These are phyloP conservation scores for Cytospora mali DNA, from an alignment of 2,329 filamentous ascomycete genomes.

Conservation along the genomic window DNA sequence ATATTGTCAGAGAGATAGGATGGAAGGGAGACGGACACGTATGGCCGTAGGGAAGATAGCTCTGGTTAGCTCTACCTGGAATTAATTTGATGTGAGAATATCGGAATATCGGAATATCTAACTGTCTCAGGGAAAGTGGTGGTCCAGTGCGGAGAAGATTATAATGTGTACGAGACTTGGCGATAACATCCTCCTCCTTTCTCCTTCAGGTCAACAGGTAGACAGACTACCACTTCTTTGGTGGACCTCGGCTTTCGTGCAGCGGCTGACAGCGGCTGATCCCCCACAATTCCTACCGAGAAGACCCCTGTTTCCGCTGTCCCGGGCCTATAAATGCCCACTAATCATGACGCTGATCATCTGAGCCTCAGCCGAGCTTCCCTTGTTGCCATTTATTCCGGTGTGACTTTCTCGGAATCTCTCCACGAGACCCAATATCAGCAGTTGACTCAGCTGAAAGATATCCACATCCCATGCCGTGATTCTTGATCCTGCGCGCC, in stretches of 20 bases:
- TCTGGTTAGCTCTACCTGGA: not conserved
- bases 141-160: too few relatives aligned
- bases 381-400: not conserved
- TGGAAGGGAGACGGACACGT: not conserved
- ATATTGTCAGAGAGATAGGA: not conserved
- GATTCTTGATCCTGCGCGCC: slow-evolving; percentile 19
- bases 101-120: not conserved
- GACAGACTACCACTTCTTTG: too few relatives aligned
- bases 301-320: slow-evolving; percentile 17
- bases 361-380: slow-evolving; percentile 21
- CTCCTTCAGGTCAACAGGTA: not conserved
- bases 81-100: not conserved
- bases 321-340: slow-evolving; percentile 17
- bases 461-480: slow-evolving; percentile 17
- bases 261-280: slow-evolving; percentile 19
- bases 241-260: slow-evolving; percentile 6
- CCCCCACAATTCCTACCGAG: slow-evolving; percentile 13
- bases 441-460: not conserved
- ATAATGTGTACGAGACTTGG: slow-evolving; percentile 1
- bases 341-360: slow-evolving; percentile 26
- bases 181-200: not conserved
- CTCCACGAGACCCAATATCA: not conserved
- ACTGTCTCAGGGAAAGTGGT: not conserved
- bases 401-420: not conserved
- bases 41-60: not conserved